A percentile compares a stretch with the other conserved stretches of the same genome.
phyloP scores from a whole-genome alignment of 2,329 filamentous ascomycete genomes.

The Cytospora mali region DNA sequence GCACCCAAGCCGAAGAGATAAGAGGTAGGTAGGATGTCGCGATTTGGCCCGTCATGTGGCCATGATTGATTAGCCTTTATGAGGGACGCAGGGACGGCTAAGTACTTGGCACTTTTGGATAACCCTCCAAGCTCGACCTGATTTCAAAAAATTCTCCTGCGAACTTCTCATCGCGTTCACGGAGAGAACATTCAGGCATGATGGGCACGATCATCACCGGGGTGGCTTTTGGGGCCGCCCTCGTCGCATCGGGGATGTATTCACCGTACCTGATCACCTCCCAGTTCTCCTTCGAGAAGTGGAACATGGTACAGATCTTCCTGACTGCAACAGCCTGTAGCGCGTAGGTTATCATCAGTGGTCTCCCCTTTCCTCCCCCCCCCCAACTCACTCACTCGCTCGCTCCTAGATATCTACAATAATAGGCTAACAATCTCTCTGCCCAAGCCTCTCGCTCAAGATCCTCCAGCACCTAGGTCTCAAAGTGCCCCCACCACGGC shows the following conservation, averaged over 20 bases:
- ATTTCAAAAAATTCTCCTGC: no score
- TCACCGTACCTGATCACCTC: conserved; percentile 60
- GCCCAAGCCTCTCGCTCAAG: conserved; percentile 52
- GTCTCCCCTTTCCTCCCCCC: background rate
- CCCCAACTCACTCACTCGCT: background rate
- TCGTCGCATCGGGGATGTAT: conserved; percentile 62
- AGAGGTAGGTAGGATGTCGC: no score
- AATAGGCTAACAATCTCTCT: conserved; percentile 7
- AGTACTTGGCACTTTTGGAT: no score
- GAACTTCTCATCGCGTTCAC: no score
- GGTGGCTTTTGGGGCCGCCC: conserved; percentile 62
- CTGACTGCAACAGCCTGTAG: conserved; percentile 63
- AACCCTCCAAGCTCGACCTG: background rate
- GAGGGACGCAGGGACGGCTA: no score
- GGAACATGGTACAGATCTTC: conserved; percentile 68
- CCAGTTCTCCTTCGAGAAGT: conserved; percentile 63
- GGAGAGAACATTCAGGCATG: no score
- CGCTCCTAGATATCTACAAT: conserved; percentile 8
- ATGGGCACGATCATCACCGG: conserved; percentile 50
- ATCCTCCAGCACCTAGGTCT: conserved; percentile 47
- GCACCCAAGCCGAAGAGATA: background rate
- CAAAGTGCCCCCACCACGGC: conserved; percentile 49
- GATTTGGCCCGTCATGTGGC: background rate
- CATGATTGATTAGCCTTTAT: conserved; percentile 4
- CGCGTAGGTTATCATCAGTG: conserved; percentile 51